Evolutionary conservation across 768 basidiomycete species (phyloP), one percentile per base, ranked within the genome.

Genomic region (Tubosaeta sp.): DNA sequence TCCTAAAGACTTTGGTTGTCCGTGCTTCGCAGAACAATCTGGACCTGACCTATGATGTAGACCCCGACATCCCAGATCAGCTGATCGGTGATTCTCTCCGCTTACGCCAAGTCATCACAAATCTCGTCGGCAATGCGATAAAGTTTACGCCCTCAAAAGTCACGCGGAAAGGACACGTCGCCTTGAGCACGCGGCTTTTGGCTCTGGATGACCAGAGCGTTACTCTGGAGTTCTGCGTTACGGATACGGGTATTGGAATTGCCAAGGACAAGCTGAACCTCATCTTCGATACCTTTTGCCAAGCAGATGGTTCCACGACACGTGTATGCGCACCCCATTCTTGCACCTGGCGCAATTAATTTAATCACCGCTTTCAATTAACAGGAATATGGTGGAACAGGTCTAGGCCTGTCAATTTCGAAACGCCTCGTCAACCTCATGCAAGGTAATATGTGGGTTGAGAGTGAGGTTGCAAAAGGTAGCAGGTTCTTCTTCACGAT

Each of bases 371-470:
- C 36, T 18, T 50, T 29, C 10, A 16, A 18, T 40, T 44, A 24
- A 11, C 60, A 92, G 87, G 94, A 97, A 77, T 97, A 97, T 58
- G 95, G 95, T 55, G 95, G 95, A 35, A 97, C 95, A 0, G 95
- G 95, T 62, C 77, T 99, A 3, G 95, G 95, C 12, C 77, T 98
- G 40, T 97, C 94, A 10, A 98, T 99, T 62, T 98, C 95, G 40
- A 98, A 97, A 66, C 88, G 94, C 1, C 84, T 99, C 21, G 95
- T 98, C 16, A 86, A 85, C 43, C 86, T 99, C 60, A 99, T 99
- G 96, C 84, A 91, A 60, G 96, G 96, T 41, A 91, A 95, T 62
- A 90, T 99, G 78, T 99, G 96, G 96, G 96, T 99, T 19, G 91
- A 96, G 71, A 89, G 86, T 54, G 93, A 95, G 67, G 90, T 95